phyloP scores from a whole-genome alignment of 257 asterid species.

The Solanum sitiens region DNA sequence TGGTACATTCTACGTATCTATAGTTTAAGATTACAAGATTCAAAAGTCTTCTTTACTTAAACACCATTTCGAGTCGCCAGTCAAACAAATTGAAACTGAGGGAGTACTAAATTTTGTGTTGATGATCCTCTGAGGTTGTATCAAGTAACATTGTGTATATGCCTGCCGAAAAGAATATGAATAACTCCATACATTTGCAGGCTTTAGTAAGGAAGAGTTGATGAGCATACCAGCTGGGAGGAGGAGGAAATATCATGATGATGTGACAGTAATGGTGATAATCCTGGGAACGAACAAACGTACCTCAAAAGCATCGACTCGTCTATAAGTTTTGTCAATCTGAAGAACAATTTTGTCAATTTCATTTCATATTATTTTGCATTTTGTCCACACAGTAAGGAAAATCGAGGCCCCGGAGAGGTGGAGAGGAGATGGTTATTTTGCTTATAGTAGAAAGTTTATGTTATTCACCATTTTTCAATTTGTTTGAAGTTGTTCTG shows the following conservation, averaged over 20 bases:
- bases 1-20: not conserved
- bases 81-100: not conserved
- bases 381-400: not conserved
- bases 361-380: not conserved
- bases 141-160: not conserved
- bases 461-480: not conserved
- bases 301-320: conserved; percentile 75
- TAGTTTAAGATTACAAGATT: not conserved
- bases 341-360: not conserved
- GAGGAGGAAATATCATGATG: conserved; percentile 82
- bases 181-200: conserved; percentile 17
- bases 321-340: conserved; percentile 22
- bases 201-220: conserved; percentile 84
- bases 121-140: not conserved
- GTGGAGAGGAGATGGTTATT: not conserved
- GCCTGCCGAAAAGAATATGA: not conserved
- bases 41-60: not conserved
- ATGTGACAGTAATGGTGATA: conserved; percentile 75
- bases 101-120: not conserved
- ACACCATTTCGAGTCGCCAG: fast-evolving
- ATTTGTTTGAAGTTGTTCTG: not conserved
- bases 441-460: not conserved
- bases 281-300: conserved; percentile 73
- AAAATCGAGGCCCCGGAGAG: not conserved
- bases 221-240: conserved; percentile 87